These are phyloP conservation scores for Kluyveromyces lactis DNA, from an alignment of 805 yeast species.

Conservation along the genomic window DNA sequence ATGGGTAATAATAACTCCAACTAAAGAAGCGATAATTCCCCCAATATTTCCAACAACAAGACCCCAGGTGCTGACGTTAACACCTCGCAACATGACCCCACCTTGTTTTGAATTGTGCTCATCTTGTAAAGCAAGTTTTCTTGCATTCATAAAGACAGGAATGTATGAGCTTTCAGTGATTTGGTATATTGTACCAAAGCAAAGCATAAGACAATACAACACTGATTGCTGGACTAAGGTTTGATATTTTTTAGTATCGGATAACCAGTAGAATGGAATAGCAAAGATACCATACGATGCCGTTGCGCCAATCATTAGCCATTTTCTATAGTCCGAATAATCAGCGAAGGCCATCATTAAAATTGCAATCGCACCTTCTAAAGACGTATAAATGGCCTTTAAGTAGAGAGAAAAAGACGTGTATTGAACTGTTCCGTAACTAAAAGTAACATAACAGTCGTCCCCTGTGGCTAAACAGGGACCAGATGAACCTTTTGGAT, in stretches of 20 bases:
- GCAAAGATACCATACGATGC: constrained; percentile 29
- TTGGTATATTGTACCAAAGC: constrained; percentile 29
- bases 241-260: constrained; percentile 13
- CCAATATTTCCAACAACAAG: constrained; percentile 31
- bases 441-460: constrained; percentile 33
- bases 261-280: constrained; percentile 31
- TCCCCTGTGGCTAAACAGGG: constrained; percentile 26
- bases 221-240: constrained; percentile 23
- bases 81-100: constrained; percentile 26
- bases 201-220: constrained; percentile 26
- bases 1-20: constrained; percentile 33
- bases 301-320: constrained; percentile 28
- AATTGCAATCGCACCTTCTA: constrained; percentile 33
- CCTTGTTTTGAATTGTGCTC: neutral
- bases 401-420: constrained; percentile 33
- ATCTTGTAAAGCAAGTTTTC: constrained; percentile 7
- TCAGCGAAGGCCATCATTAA: constrained; percentile 35
- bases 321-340: constrained; percentile 31
- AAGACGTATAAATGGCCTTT: constrained; percentile 31
- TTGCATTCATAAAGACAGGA: constrained; percentile 34
- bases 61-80: constrained; percentile 33
- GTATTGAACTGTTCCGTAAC: constrained; percentile 28
- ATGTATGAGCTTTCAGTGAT: constrained; percentile 34
- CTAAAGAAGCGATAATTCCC: constrained; percentile 30
- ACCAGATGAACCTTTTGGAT: constrained; percentile 17